Base-by-base conservation (phyloP, 1,284 basidiomycete genomes). In the Malassezia nana region DNA sequence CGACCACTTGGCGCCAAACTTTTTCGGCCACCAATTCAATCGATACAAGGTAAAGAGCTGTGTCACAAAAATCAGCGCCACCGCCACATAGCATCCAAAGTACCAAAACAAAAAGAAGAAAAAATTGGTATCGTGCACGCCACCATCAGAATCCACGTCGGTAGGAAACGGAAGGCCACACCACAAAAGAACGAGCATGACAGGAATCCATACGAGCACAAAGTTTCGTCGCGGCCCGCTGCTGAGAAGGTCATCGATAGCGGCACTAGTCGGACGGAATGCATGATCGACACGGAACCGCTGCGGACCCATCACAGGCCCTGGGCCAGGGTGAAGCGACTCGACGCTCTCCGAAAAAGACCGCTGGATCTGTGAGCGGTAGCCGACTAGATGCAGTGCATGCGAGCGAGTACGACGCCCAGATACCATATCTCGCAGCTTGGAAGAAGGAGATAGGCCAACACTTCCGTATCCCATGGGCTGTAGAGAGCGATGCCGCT, bases 21-120 rank as follows among this genome's bases (percentile, higher is more conserved):
- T 65, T 0, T 64, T 57, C 0, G 76, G 76, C 76, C 76, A 77
- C 76, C 76, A 77, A 50, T 77, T 77, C 24, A 77, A 61, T 1
- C 77, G 69, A 44, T 78, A 81, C 9, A 81, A 70, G 13, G 78
- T 78, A 64, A 81, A 81, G 7, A 81, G 75, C 55, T 79, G 79
- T 13, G 80, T 81, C 55, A 80, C 77, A 70, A 79, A 80, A 57
- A 80, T 75, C 12, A 81, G 72, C 46, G 77, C 74, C 54, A 60
- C 73, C 28, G 67, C 67, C 46, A 57, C 62, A 58, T 70, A 74
- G 55, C 69, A 65, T 52, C 71, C 71, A 40, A 67, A 74, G 58
- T 74, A 74, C 53, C 69, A 74, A 44, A 72, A 31, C 20, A 74
- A 57, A 52, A 72, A 74, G 59, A 74, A 74, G 63, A 63, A 69